Percentiles rank a stretch among this genome's conserved stretches.
Evolutionary conservation across 2,329 filamentous ascomycete species (phyloP).

Genomic region (Lachnellula arida): DNA sequence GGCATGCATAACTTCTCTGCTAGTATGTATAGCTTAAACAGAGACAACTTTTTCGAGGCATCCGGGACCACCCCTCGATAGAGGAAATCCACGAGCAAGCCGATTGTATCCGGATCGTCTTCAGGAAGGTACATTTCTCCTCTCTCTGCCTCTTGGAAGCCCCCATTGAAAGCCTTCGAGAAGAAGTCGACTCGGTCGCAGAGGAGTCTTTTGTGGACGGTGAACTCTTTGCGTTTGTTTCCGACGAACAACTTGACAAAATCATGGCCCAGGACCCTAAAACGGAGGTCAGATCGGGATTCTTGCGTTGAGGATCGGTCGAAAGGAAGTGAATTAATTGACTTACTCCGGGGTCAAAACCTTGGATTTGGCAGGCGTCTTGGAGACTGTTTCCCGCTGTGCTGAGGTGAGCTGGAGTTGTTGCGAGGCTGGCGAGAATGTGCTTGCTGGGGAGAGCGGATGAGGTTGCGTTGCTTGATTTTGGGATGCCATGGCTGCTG

Average conservation of each 20-base stretch:
- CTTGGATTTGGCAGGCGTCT: background rate
- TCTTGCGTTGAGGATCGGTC: no score
- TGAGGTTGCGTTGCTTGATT: no score
- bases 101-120: background rate
- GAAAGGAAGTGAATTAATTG: background rate
- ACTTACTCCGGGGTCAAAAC: background rate
- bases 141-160: background rate
- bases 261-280: background rate
- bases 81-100: background rate
- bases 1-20: constrained; percentile 5
- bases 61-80: background rate
- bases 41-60: no score
- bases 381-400: no score
- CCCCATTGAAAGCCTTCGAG: background rate
- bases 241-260: constrained; percentile 14
- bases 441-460: no score
- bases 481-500: no score
- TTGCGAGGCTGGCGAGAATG: no score
- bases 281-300: background rate
- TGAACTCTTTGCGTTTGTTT: constrained; percentile 2
- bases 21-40: background rate
- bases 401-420: no score
- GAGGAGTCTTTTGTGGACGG: constrained; percentile 15
- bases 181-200: constrained; percentile 16
- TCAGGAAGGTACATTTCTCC: constrained; percentile 7